These are phyloP conservation scores for Serendipita sp. DNA, from an alignment of 768 basidiomycete genomes.

Conservation along the genomic window DNA sequence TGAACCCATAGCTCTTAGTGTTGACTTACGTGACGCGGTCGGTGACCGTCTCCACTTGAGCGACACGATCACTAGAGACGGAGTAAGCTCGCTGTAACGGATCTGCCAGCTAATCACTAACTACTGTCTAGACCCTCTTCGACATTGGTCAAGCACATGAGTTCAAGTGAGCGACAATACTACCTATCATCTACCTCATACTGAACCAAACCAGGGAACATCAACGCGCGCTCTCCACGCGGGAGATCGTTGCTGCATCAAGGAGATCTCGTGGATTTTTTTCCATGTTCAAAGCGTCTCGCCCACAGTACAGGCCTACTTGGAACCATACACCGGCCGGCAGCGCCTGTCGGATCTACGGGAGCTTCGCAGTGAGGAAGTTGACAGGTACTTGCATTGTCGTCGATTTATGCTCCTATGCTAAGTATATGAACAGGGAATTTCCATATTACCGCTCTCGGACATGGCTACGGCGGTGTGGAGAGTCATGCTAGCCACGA, in stretches of 20 bases:
- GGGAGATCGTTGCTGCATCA: constrained; percentile 56
- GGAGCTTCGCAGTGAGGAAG: constrained; percentile 68
- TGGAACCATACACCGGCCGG: constrained; percentile 51
- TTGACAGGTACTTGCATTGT: constrained; percentile 49
- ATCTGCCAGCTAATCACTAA: constrained; percentile 4
- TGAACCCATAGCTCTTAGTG: constrained; percentile 45
- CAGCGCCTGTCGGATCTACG: constrained; percentile 74
- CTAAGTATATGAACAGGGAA: constrained; percentile 41
- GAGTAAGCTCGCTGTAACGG: constrained; percentile 31
- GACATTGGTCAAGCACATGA: constrained; percentile 66
- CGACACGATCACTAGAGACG: constrained; percentile 66
- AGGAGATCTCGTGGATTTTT: constrained; percentile 62
- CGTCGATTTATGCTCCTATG: not conserved
- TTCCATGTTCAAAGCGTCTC: constrained; percentile 31
- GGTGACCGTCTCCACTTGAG: constrained; percentile 83
- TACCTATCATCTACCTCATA: not conserved
- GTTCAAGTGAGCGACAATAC: constrained; percentile 33
- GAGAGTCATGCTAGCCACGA: constrained; percentile 73
- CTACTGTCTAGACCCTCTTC: constrained; percentile 44
- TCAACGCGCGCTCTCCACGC: constrained; percentile 46
- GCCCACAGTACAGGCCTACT: constrained; percentile 48
- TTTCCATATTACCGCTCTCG: constrained; percentile 84
- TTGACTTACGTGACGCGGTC: constrained; percentile 85
- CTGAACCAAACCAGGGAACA: constrained; percentile 34
- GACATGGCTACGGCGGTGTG: constrained; percentile 76